Conservation (phyloP, 345 rosid genomes). For the Ceriops decandra region DNA sequence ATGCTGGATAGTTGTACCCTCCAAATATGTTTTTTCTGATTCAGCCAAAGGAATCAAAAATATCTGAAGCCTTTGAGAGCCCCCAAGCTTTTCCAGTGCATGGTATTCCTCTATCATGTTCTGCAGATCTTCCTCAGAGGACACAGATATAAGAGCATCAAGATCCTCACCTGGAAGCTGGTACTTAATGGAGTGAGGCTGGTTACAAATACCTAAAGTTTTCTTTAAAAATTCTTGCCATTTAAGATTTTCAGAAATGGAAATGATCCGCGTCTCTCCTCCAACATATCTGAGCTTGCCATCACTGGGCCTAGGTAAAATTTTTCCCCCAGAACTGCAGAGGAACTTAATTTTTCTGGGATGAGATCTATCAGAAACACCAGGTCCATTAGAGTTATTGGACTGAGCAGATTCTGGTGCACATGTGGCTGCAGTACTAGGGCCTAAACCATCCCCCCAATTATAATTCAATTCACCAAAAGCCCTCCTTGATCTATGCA, state of each 20-base stretch:
- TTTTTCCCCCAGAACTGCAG: conserved; percentile 66
- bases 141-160: conserved; percentile 58
- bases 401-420: conserved; percentile 30
- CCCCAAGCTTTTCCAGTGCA: conserved; percentile 46
- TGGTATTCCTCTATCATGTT: conserved; percentile 62
- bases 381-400: conserved; percentile 26
- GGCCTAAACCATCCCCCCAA: conserved; percentile 28
- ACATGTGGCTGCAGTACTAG: conserved; percentile 21
- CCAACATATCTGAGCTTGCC: conserved; percentile 65
- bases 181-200: conserved; percentile 54
- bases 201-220: conserved; percentile 45
- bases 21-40: conserved; percentile 37
- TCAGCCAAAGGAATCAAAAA: conserved; percentile 60
- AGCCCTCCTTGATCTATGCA: conserved; percentile 34
- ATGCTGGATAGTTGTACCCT: conserved; percentile 34
- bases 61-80: conserved; percentile 55
- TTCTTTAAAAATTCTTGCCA: conserved; percentile 59
- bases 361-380: conserved; percentile 26
- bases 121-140: conserved; percentile 66
- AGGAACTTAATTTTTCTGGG: conserved; percentile 51
- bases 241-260: conserved; percentile 40
- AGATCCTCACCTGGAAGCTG: conserved; percentile 78
- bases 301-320: conserved; percentile 65
- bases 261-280: conserved; percentile 64
- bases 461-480: conserved; percentile 41